These are phyloP conservation scores for Venturia oleaginea DNA, from an alignment of 2,329 filamentous ascomycete species.

Conservation along the genomic window DNA sequence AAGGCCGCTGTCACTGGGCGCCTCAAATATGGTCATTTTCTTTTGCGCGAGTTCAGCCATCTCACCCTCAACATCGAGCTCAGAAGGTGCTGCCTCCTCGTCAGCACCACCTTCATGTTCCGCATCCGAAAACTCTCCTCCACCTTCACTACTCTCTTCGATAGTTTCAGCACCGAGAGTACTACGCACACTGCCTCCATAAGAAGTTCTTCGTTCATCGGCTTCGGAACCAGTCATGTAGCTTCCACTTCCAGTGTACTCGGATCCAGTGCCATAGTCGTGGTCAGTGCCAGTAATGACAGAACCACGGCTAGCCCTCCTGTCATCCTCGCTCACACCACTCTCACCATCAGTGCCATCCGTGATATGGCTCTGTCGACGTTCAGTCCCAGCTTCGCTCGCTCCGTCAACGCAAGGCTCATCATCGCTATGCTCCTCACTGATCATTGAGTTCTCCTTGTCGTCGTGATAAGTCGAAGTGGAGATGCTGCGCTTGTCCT, in stretches of 20 bases:
- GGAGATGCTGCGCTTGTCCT: slow-evolving; percentile 18
- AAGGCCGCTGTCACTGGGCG: slow-evolving; percentile 26
- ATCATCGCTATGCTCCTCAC: slow-evolving; percentile 31
- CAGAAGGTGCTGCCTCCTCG: neutral
- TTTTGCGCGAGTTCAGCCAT: slow-evolving; percentile 5
- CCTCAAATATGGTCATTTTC: slow-evolving; percentile 12
- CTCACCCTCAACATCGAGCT: slow-evolving; percentile 9
- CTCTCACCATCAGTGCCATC: slow-evolving; percentile 17
- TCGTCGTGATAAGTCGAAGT: slow-evolving; percentile 19
- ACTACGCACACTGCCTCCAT: slow-evolving; percentile 31
- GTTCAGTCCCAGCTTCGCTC: slow-evolving; percentile 32
- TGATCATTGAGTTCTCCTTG: slow-evolving; percentile 40
- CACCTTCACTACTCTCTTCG: slow-evolving; percentile 17
- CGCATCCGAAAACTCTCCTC: slow-evolving; percentile 4
- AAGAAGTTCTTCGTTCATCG: slow-evolving; percentile 33
- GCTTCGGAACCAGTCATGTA: slow-evolving; percentile 41
- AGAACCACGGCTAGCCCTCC: neutral
- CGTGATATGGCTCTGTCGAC: slow-evolving; percentile 28
- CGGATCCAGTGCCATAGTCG: slow-evolving; percentile 26
- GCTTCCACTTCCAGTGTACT: slow-evolving; percentile 36
- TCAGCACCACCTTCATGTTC: slow-evolving; percentile 4
- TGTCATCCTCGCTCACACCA: slow-evolving; percentile 25
- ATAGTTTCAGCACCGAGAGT: slow-evolving; percentile 25
- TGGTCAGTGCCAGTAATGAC: slow-evolving; percentile 9
- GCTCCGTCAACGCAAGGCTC: slow-evolving; percentile 2